A percentile compares a stretch with the other conserved stretches of the same genome.
Conservation (phyloP, 345 rosid genomes). For the Brassica cretica region DNA sequence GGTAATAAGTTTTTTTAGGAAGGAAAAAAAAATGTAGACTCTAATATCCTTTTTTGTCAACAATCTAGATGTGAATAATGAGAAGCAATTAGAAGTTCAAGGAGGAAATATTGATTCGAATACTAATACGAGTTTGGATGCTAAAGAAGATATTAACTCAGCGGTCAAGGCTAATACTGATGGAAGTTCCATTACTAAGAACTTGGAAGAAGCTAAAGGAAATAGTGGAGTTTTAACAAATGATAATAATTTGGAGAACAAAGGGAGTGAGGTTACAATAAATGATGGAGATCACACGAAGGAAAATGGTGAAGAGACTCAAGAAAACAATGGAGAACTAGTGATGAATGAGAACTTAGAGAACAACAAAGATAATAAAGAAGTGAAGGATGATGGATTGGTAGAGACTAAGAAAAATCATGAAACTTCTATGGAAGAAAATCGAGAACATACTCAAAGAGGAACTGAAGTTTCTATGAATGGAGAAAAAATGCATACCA, state of each 20-base stretch:
- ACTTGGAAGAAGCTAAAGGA: neutral
- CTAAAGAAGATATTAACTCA: neutral
- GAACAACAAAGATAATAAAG: neutral
- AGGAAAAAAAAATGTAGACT: neutral
- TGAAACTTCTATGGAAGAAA: constrained; percentile 4
- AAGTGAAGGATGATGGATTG: neutral
- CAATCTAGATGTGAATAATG: neutral
- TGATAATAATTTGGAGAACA: constrained; percentile 13
- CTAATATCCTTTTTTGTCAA: neutral
- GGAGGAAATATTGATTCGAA: neutral
- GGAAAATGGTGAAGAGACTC: constrained; percentile 3
- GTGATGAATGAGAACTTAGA: constrained; percentile 3
- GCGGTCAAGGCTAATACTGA: neutral
- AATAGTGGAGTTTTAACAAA: neutral
- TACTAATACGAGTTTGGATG: neutral
- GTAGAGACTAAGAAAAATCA: neutral
- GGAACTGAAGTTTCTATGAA: neutral
- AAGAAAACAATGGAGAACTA: constrained; percentile 9
- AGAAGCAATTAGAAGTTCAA: neutral
- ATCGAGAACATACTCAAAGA: neutral
- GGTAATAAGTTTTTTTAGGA: neutral
- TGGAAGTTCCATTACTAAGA: neutral
- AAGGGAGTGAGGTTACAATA: neutral
- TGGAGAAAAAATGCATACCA: neutral
- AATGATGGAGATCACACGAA: neutral